Conservation (phyloP, 768 basidiomycete genomes). For the Tricholoma bakamatsutake region DNA sequence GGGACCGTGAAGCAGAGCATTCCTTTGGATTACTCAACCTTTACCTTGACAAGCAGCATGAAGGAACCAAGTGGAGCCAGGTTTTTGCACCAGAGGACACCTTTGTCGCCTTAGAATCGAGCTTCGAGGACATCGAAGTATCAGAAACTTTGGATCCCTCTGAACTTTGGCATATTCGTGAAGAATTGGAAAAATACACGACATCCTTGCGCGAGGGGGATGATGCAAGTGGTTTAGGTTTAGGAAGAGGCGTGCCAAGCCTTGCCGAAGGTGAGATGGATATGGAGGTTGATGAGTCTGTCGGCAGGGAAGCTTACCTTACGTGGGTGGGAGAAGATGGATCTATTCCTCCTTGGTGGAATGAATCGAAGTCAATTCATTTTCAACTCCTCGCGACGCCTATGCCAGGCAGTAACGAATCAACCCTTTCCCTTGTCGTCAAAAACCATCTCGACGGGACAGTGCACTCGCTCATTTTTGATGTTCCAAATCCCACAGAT, state of each 20-base stretch:
- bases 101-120: conserved; percentile 18
- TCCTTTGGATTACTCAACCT: conserved; percentile 69
- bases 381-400: conserved; percentile 63
- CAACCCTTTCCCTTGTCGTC: conserved; percentile 44
- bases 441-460: conserved; percentile 74
- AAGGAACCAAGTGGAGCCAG: conserved; percentile 81
- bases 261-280: conserved; percentile 88
- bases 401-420: conserved; percentile 45
- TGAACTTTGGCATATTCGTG: conserved; percentile 72
- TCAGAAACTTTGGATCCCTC: conserved; percentile 86
- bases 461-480: conserved; percentile 44
- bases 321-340: conserved; percentile 64
- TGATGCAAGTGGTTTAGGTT: conserved; percentile 57
- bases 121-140: conserved; percentile 56
- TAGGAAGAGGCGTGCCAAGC: conserved; percentile 69
- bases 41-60: conserved; percentile 82
- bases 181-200: conserved; percentile 85
- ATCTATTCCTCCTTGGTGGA: conserved; percentile 36
- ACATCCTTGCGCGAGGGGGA: conserved; percentile 49
- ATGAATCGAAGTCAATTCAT: conserved; percentile 27
- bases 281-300: conserved; percentile 75
- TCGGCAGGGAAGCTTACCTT: conserved; percentile 58
- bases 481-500: conserved; percentile 14
- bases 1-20: conserved; percentile 71
- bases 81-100: conserved; percentile 61